Conservation (phyloP, 106 monocot species). For the Cymbidium sinense region DNA sequence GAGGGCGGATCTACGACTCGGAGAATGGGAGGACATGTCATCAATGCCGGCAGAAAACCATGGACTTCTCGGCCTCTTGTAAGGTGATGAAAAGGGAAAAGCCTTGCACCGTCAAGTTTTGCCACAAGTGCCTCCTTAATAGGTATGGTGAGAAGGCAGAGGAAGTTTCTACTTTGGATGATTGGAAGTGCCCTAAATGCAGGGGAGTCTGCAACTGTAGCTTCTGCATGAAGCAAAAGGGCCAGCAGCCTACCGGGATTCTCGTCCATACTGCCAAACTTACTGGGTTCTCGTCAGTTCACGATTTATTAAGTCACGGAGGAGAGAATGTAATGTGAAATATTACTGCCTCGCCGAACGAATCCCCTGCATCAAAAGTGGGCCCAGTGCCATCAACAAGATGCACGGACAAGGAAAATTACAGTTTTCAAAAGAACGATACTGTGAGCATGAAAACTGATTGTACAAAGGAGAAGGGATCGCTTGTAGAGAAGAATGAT, state of each 20-base stretch:
- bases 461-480: not conserved
- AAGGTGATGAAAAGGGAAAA: conserved; percentile 13
- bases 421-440: conserved; percentile 2
- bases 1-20: too few relatives aligned
- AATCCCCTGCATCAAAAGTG: not conserved
- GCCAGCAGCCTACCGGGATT: too few relatives aligned
- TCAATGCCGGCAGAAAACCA: conserved; percentile 23
- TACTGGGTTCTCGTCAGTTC: conserved; percentile 65
- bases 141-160: conserved; percentile 25
- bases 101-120: conserved; percentile 12
- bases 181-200: too few relatives aligned
- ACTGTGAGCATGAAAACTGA: not conserved
- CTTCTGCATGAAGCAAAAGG: too few relatives aligned
- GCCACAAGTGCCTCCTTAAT: conserved; percentile 21
- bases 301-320: conserved; percentile 31
- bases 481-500: not conserved
- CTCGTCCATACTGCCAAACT: too few relatives aligned
- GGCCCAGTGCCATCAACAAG: conserved; percentile 8
- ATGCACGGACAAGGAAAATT: conserved; percentile 15
- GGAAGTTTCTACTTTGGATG: too few relatives aligned
- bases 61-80: conserved; percentile 15
- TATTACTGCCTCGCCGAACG: not conserved
- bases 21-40: conserved; percentile 18
- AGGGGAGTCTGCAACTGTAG: too few relatives aligned
- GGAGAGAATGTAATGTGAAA: not conserved